Evolutionary conservation across 371 early-diverging fungal genomes (phyloP), one percentile per base, ranked within the genome.

Genomic region (Mortierella sp.): DNA sequence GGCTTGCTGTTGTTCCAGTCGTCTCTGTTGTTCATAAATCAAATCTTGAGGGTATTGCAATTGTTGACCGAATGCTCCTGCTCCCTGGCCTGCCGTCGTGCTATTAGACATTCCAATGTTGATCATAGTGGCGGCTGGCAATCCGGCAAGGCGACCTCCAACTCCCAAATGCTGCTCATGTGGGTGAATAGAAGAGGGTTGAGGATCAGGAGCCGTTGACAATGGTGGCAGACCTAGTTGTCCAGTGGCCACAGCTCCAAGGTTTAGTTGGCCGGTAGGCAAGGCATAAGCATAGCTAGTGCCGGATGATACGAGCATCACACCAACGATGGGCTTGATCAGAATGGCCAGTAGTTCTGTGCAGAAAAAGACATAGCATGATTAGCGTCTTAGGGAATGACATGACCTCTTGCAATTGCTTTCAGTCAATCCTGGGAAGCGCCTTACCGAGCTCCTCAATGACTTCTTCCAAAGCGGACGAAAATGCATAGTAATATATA

Each of bases 381-480:
- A 26, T 58, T 23, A 14, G 28, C 39, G 19, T n/a, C 2, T 10
- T 60, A 10, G 19, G 10, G 28, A 48, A 16, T 46, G 13, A n/a
- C 13, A 10, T n/a, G 12, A 26, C 5, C 9, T 16, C 6, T 12
- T 38, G n/a, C 3, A 5, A 28, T 26, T 14, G 19, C 39, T 26
- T 2, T 34, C 34, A 34, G 34, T 34, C 34, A 34, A 34, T 4
- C 34, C 31, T n/a, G 21, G 0, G 6, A 21, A 41, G 26, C 19
- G 24, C 31, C 59, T 60, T 76, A 76, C 78, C 88, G 4, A 88
- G 72, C 43, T 88, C 87, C n/a, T 82, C 83, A 54, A 88, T 84
- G 46, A 86, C 84, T 71, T 88, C 89, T 49, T 87, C 84, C 0
- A 79, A 42, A 3, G 70, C 72, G 4, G 73, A 70, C 14, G 73